Evolutionary conservation across 2,329 filamentous ascomycete genomes (phyloP), one percentile per base, ranked within the genome.

Genomic region (Westerdykella sp.): DNA sequence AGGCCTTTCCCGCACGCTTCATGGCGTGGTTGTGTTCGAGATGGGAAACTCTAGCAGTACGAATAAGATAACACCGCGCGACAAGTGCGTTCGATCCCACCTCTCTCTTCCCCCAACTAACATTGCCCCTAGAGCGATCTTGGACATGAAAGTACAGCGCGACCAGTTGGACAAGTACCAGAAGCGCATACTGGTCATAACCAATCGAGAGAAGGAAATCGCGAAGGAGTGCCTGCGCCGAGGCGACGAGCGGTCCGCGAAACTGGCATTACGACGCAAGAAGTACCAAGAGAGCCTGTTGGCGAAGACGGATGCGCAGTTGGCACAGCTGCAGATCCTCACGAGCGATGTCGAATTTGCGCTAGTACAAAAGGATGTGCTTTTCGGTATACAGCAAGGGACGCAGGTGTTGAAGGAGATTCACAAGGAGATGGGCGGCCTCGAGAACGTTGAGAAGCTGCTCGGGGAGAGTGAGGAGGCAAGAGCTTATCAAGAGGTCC

Each of bases 121-220:
- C 40, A 43, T 35, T 35, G 14, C 43, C 32, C 28, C 35, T 64
- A 96, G 90, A 73, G 91, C 91, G 47, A 96, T 97, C 69, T 84
- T 97, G 61, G 90, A 97, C 71, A 85, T 97, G 73, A 97, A 97
- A 74, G 88, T 82, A 70, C 91, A 97, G 73, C 90, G 93, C 68
- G 93, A 98, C 75, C 94, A 89, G 69, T 83, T 98, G 3, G 90
- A 94, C 62, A 89, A 95, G 67, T 97, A 97, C 73, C 91, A 96
- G 69, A 85, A 85, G 60, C 85, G 87, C 59, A 93, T 98, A 63
- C 84, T 83, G 30, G 76, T 87, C 40, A 80, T 98, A 31, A 96
- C 91, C 6, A 79, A 84, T 62, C 85, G 85, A 53, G 91, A 98
- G 71, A 95, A 85, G 39, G 84, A 83, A 37, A 85, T 95, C 45